Evolutionary conservation across 106 monocot genomes (phyloP), one percentile per base, ranked within the genome.

Genomic region (Dactylorhiza incarnata): DNA sequence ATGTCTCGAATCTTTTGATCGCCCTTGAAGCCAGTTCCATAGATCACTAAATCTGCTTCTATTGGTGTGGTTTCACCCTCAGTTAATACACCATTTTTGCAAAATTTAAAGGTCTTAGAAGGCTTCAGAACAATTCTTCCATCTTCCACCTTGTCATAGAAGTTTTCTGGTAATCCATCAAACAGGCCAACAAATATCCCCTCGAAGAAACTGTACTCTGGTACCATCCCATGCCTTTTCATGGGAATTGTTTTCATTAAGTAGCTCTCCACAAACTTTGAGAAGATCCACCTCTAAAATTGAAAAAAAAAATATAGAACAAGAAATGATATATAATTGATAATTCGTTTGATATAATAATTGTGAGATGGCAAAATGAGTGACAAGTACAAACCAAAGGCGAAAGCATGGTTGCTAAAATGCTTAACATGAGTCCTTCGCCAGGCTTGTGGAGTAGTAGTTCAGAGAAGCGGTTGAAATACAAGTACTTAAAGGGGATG

Each of bases 11-110:
- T 82, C 78, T 93, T 93, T 56, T 85, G 16, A 56, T 94, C 90
- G 12, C 90, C 81, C 53, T 74, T 87, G 78, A 58, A 94, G 23
- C 90, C 93, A 45, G 93, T 94, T 5, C 88, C 93, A 29, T 90
- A 63, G 73, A 94, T 90, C 23, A 88, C 90, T 2, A 94, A 3
- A 79, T 94, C 90, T 45, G 74, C 76, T 67, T 84, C 55, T 14
- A 84, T 49, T 0, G 53, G 53, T 17, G 53, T 74, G 20, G 43
- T 55, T 50, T 87, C 86, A 45, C 66, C 87, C 19, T 86, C 84
- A 9, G 85, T 14, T 44, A 86, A 55, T 25, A 94, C 44, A 13
- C 93, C 88, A 13, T 78, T 68, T 10, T 84, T 76, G 13, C 76
- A 83, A 74, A 94, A 94, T 43, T 76, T 48, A 74, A 90, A 94